These are phyloP conservation scores for Friedmanniomyces endolithicus DNA, from an alignment of 495 filamentous ascomycete genomes.

Conservation along the genomic window DNA sequence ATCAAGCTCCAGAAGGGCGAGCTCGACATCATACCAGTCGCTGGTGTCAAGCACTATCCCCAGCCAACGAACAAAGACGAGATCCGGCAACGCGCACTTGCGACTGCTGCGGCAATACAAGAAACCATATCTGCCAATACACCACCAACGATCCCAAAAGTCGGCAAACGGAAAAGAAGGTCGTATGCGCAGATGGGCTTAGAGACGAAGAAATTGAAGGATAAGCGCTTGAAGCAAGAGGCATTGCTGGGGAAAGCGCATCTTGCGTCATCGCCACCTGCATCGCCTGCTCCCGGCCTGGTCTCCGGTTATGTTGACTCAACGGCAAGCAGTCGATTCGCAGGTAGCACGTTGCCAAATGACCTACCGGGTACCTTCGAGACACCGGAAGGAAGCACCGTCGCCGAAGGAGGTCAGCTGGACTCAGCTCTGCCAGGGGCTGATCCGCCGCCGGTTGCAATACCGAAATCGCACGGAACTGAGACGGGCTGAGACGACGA, in stretches of 20 bases:
- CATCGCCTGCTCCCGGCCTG: not conserved
- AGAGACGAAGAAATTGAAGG: not conserved
- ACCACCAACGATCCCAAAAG: not conserved
- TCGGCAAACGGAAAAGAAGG: not conserved
- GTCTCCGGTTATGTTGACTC: not conserved
- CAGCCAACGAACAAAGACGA: constrained; percentile 4
- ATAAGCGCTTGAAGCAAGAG: not conserved
- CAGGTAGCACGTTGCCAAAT: not conserved
- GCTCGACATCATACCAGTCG: constrained; percentile 28
- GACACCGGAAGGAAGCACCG: not conserved
- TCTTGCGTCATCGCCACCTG: not conserved
- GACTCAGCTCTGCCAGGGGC: not conserved
- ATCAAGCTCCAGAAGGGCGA: constrained; percentile 44
- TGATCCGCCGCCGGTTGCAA: not conserved
- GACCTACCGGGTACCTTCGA: not conserved
- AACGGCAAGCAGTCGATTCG: not conserved
- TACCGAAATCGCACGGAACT: no score
- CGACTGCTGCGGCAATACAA: not conserved
- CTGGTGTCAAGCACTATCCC: constrained; percentile 8
- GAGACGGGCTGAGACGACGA: no score
- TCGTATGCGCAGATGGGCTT: not conserved
- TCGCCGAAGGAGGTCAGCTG: not conserved
- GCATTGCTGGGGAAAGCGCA: not conserved
- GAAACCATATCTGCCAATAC: not conserved
- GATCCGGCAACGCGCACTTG: constrained; percentile 1